Conservation (phyloP, 331 rosid species). For the Malus hybrid region DNA sequence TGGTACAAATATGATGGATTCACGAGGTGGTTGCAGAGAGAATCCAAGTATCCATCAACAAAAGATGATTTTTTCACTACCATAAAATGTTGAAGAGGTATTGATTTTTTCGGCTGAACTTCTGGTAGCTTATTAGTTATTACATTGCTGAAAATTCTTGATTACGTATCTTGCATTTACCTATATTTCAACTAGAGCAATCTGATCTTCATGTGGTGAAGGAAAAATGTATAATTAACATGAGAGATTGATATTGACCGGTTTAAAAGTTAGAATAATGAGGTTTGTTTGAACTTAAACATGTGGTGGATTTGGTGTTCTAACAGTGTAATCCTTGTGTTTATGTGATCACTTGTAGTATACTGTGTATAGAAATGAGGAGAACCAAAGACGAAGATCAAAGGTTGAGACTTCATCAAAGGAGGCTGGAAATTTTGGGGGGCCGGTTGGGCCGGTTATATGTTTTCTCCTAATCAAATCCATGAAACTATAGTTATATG, state of each 20-base stretch:
- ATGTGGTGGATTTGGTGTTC: not conserved
- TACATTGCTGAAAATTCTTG: not conserved
- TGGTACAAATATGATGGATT: constrained; percentile 32
- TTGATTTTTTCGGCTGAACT: not conserved
- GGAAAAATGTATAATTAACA: not conserved
- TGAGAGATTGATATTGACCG: not conserved
- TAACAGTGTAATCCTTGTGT: not conserved
- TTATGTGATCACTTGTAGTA: constrained; percentile 30
- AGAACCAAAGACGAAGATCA: constrained; percentile 8
- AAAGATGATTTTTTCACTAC: constrained; percentile 20
- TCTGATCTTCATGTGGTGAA: not conserved
- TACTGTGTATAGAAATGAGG: constrained; percentile 19
- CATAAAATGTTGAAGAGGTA: constrained; percentile 43
- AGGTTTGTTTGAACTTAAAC: not conserved
- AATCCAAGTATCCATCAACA: constrained; percentile 23
- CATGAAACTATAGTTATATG: no score
- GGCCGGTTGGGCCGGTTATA: constrained; percentile 52
- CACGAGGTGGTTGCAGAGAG: constrained; percentile 18
- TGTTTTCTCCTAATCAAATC: not conserved
- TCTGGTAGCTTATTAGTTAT: not conserved
- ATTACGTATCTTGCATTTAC: not conserved
- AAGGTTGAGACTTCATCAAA: constrained; percentile 21
- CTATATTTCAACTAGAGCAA: not conserved
- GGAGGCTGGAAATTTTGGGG: constrained; percentile 36
- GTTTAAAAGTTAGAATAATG: not conserved